Evolutionary conservation across 352 stramenopile species (phyloP).

Genomic region (Phytophthora tentaculata): DNA sequence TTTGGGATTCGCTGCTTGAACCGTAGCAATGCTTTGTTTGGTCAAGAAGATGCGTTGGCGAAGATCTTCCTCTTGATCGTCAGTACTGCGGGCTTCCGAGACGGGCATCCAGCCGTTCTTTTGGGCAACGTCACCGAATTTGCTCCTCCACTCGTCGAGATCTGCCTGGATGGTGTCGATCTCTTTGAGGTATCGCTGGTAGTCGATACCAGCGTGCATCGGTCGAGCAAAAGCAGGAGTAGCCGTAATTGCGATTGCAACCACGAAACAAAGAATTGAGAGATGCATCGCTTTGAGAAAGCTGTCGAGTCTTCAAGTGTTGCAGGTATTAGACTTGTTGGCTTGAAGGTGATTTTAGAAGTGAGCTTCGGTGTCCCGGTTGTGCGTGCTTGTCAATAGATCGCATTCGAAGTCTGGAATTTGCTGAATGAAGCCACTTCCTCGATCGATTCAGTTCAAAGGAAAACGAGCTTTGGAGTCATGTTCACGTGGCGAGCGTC

Average conservation of each 20-base stretch:
- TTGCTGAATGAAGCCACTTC: conserved; percentile 19
- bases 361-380: too few species aligned
- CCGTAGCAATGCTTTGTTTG: conserved; percentile 44
- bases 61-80: conserved; percentile 54
- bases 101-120: conserved; percentile 48
- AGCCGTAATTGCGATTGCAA: conserved; percentile 7
- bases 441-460: conserved; percentile 18
- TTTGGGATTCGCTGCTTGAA: conserved; percentile 42
- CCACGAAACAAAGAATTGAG: conserved; percentile 17
- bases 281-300: conserved; percentile 18
- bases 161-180: conserved; percentile 44
- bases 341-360: conserved; percentile 26
- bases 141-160: conserved; percentile 44
- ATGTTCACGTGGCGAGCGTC: conserved; percentile 20
- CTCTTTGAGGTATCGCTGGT: conserved; percentile 51
- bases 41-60: conserved; percentile 58
- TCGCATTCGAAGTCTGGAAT: not conserved
- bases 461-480: conserved; percentile 21
- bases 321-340: conserved; percentile 15
- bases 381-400: conserved; percentile 9
- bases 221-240: conserved; percentile 21
- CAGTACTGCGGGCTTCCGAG: conserved; percentile 38
- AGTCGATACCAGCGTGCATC: conserved; percentile 57
- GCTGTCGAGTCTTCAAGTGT: conserved; percentile 1
- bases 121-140: conserved; percentile 38